Conservation (phyloP, 768 basidiomycete genomes). For the Leccinum rimulosum region DNA sequence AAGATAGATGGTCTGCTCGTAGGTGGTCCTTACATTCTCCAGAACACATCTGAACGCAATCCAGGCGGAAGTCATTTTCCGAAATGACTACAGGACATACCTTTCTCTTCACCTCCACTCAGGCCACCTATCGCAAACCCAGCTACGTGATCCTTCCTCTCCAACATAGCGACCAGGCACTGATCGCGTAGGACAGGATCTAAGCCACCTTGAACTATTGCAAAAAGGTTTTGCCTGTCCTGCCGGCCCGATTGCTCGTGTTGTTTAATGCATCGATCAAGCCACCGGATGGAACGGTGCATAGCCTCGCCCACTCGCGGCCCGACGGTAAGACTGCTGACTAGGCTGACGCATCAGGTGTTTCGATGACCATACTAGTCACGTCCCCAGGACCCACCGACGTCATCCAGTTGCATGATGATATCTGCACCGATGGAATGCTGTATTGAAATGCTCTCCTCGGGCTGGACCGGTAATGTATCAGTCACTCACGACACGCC, state of each 20-base stretch:
- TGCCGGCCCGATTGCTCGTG: conserved; percentile 69
- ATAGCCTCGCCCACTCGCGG: conserved; percentile 85
- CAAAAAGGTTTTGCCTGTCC: conserved; percentile 79
- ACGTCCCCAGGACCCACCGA: conserved; percentile 50
- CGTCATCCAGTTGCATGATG: conserved; percentile 93
- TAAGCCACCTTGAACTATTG: conserved; percentile 89
- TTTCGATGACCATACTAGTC: not conserved
- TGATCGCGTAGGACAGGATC: conserved; percentile 66
- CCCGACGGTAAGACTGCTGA: conserved; percentile 77
- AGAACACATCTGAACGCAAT: conserved; percentile 64
- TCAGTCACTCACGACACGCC: not conserved
- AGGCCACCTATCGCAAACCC: conserved; percentile 91
- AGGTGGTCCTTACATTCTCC: conserved; percentile 63
- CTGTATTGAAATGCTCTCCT: conserved; percentile 88
- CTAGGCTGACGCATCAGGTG: conserved; percentile 35
- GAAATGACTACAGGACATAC: conserved; percentile 34
- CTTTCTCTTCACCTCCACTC: conserved; percentile 91
- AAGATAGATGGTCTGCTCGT: not conserved
- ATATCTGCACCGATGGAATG: conserved; percentile 91
- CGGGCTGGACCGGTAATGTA: conserved; percentile 52
- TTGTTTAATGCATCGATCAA: conserved; percentile 80
- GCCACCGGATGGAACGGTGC: conserved; percentile 85
- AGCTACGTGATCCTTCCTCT: conserved; percentile 70
- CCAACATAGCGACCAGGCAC: conserved; percentile 81
- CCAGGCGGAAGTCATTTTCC: conserved; percentile 4